Base-by-base conservation (phyloP, 2,329 filamentous ascomycete species). In the Fusarium sterilihyphosum region DNA sequence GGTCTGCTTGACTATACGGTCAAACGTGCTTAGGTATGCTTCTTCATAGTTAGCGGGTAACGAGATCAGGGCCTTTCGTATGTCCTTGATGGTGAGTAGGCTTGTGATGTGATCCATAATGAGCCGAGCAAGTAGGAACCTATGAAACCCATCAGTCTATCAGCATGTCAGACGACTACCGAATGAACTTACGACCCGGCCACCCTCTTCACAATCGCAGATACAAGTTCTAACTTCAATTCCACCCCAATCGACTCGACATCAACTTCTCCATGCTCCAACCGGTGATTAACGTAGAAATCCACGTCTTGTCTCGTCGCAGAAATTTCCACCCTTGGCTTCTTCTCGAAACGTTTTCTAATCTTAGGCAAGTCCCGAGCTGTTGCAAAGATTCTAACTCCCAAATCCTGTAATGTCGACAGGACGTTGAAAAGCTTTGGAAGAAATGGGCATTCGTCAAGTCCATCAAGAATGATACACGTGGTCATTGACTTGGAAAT, bases 141-240 rank as follows among this genome's bases (percentile, higher is more conserved):
- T 53, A 24, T 26, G 8, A 53, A 53, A 20, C 8, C 17, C 18
- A 5, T 53, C 31, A 53, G 49, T 26, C 3, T 37, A 37, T 53
- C 5, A n/a, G 49, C 8, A 53, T 37, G 3, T 0, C 2, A 20
- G 12, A 20, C 10, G n/a, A 10, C 8, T 26, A 5, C 4, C 1
- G 6, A 37, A 3, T 37, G 8, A 16, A 53, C 49, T 26, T 26
- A 37, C 49, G 49, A 53, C 17, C 49, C 49, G 2, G 49, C 49
- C 8, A 13, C 13, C 49, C 13, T 53, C 10, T 53, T 53, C 12
- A 14, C 31, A 20, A 53, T 37, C 17, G 49, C 17, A 16, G n/a
- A 37, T 14, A 53, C 49, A 14, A 53, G 12, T 11, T 37, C 49
- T 2, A 13, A 53, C 18, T 26, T 53, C n/a, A 53, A 11, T 20